Conservation (phyloP, 2,329 filamentous ascomycete species). For the Xylariaceae sp. region DNA sequence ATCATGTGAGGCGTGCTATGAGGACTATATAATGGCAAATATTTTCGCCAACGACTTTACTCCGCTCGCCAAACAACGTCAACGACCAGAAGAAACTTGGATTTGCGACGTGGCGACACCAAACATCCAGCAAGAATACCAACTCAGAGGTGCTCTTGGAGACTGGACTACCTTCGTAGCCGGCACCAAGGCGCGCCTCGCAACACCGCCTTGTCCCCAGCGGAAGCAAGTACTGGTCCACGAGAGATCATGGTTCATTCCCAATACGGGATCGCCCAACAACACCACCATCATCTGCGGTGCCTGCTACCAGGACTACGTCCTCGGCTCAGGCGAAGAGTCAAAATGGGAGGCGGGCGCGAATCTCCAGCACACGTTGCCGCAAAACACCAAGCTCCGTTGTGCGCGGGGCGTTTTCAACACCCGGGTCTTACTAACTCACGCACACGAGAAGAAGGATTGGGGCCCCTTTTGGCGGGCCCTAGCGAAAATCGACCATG, state of each 20-base stretch:
- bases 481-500: slow-evolving; percentile 22
- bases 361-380: too few species aligned
- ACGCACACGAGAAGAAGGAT: slow-evolving; percentile 29
- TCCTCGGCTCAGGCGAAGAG: slow-evolving; percentile 30
- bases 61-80: slow-evolving; percentile 2
- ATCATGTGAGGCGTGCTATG: slow-evolving; percentile 23
- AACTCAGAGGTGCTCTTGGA: slow-evolving; percentile 16
- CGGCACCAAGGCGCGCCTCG: slow-evolving; percentile 28
- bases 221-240: background rate
- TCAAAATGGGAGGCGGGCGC: slow-evolving; percentile 21
- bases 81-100: slow-evolving; percentile 15
- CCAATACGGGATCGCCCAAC: slow-evolving; percentile 16
- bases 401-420: slow-evolving; percentile 33
- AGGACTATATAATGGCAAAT: slow-evolving; percentile 17
- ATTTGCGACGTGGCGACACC: slow-evolving; percentile 33
- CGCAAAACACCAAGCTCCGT: slow-evolving; percentile 8
- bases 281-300: slow-evolving; percentile 35
- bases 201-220: slow-evolving; percentile 27
- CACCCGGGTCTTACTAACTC: slow-evolving; percentile 28
- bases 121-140: slow-evolving; percentile 30
- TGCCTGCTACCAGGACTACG: slow-evolving; percentile 37
- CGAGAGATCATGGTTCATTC: slow-evolving; percentile 3
- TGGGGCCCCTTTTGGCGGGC: slow-evolving; percentile 34
- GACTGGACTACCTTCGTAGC: slow-evolving; percentile 34
- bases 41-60: slow-evolving; percentile 14